These are phyloP conservation scores for Angomonas deanei DNA, from an alignment of 208 protist species.

Conservation along the genomic window DNA sequence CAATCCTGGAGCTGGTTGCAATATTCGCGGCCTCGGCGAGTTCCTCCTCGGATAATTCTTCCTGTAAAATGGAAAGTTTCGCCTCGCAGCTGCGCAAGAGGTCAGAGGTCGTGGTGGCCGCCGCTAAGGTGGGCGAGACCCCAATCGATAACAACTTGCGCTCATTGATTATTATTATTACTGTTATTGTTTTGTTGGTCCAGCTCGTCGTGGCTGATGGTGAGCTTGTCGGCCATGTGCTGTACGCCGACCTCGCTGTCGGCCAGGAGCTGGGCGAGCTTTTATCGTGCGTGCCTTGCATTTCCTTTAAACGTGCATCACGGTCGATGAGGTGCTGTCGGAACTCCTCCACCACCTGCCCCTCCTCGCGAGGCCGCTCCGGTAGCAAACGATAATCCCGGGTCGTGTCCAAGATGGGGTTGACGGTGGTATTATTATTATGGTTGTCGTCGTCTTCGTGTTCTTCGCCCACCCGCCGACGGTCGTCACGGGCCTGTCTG, in stretches of 20 bases:
- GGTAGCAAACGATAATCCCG: slow-evolving; percentile 21
- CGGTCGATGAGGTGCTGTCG: slow-evolving; percentile 60
- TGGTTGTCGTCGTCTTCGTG: background rate
- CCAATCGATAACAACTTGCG: no score
- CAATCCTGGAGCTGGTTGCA: slow-evolving; percentile 13
- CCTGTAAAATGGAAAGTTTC: slow-evolving; percentile 42
- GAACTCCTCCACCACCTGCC: slow-evolving; percentile 76
- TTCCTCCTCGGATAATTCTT: slow-evolving; percentile 25
- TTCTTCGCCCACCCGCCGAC: slow-evolving; percentile 1
- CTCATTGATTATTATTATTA: no score
- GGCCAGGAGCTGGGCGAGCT: slow-evolving; percentile 60
- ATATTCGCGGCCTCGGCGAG: slow-evolving; percentile 15
- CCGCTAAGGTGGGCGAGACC: background rate
- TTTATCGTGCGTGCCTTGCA: slow-evolving; percentile 39
- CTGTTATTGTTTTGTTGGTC: slow-evolving; percentile 1
- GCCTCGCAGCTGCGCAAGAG: slow-evolving; percentile 32
- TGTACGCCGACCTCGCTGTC: slow-evolving; percentile 79
- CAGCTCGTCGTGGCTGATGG: background rate
- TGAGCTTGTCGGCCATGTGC: slow-evolving; percentile 75
- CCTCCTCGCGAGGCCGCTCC: slow-evolving; percentile 22
- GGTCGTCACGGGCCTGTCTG: slow-evolving; percentile 28
- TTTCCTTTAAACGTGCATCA: slow-evolving; percentile 26
- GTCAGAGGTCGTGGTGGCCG: slow-evolving; percentile 9
- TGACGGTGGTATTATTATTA: background rate
- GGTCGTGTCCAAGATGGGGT: background rate